Percentiles rank a stretch among this genome's conserved stretches.
Evolutionary conservation across 2,329 filamentous ascomycete genomes (phyloP).

Genomic region (Colletotrichum sp.): DNA sequence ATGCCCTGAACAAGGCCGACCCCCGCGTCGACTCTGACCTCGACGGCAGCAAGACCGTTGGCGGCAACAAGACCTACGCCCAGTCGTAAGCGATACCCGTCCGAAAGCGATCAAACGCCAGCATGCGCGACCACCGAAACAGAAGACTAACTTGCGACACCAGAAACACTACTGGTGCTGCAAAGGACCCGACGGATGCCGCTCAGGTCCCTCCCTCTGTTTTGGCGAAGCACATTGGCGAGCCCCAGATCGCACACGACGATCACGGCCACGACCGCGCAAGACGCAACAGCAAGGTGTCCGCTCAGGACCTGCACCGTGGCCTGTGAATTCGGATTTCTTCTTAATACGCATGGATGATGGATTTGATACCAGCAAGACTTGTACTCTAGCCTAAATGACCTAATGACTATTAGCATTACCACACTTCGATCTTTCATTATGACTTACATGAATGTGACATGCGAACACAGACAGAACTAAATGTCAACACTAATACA

Average conservation of each 20-base stretch:
- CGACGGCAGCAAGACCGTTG: conserved; percentile 59
- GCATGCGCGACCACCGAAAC: conserved; percentile 11
- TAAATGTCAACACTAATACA: no score
- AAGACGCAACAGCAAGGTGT: conserved; percentile 48
- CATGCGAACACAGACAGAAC: no score
- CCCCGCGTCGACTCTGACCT: conserved; percentile 61
- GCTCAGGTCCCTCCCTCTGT: conserved; percentile 63
- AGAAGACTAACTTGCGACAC: conserved; percentile 18
- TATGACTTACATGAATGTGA: neutral
- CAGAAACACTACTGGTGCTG: conserved; percentile 14
- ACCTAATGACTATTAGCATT: conserved; percentile 11
- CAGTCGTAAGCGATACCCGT: conserved; percentile 37
- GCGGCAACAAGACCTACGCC: conserved; percentile 54
- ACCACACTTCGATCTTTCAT: neutral
- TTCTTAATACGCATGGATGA: neutral
- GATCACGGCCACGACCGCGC: conserved; percentile 47
- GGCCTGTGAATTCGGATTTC: conserved; percentile 43
- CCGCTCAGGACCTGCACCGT: conserved; percentile 52
- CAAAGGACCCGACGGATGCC: conserved; percentile 58
- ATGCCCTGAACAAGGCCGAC: conserved; percentile 60
- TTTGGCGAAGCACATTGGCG: conserved; percentile 50
- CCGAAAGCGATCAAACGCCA: neutral
- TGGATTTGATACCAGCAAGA: conserved; percentile 7
- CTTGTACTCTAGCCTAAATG: conserved; percentile 12
- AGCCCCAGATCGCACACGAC: conserved; percentile 48